Conservation (phyloP, 164 flowering plant species). For the Magnolia changhungtana region DNA sequence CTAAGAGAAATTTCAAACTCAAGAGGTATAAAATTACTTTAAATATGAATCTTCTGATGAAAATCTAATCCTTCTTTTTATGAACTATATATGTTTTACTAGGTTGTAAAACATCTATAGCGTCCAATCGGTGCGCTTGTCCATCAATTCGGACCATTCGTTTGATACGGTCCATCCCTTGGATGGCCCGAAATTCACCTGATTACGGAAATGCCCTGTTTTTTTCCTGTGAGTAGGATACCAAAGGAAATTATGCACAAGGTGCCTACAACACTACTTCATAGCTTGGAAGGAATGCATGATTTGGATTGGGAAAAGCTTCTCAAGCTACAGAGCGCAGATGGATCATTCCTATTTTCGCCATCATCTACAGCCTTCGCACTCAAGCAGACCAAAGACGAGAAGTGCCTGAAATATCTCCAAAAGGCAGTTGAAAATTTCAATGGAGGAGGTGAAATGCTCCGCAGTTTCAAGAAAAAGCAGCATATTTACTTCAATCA, state of each 20-base stretch:
- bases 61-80: conserved; percentile 1
- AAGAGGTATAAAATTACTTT: conserved; percentile 36
- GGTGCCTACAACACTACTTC: conserved; percentile 79
- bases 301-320: conserved; percentile 85
- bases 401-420: conserved; percentile 62
- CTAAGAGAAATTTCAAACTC: conserved; percentile 58
- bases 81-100: neutral
- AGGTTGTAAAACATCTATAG: neutral
- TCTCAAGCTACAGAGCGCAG: conserved; percentile 55
- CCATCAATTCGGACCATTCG: neutral
- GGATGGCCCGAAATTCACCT: neutral
- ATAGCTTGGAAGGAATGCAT: conserved; percentile 91
- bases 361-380: conserved; percentile 96
- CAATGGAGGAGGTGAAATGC: conserved; percentile 81
- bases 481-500: neutral
- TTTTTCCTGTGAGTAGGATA: conserved; percentile 47
- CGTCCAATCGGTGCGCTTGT: no score
- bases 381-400: conserved; percentile 68
- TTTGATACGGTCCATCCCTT: neutral
- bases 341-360: conserved; percentile 93
- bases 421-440: conserved; percentile 50
- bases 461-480: neutral
- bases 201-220: neutral
- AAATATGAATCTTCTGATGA: neutral
- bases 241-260: conserved; percentile 75